These are phyloP conservation scores for Fusarium chlamydosporum DNA, from an alignment of 2,329 filamentous ascomycete species.

Conservation along the genomic window DNA sequence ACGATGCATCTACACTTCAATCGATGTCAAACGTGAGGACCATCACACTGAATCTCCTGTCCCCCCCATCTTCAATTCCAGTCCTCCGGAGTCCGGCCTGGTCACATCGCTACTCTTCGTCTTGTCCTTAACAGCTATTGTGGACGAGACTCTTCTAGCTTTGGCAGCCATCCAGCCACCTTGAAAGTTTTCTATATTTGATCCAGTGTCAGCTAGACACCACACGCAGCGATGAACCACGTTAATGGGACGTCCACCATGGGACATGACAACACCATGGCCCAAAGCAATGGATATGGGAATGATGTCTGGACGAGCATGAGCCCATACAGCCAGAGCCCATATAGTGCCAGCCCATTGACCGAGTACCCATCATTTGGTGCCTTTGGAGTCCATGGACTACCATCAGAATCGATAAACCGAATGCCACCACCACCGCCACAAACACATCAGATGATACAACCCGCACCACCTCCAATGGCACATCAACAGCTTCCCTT, in stretches of 20 bases:
- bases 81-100: conserved; percentile 26
- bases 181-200: conserved; percentile 8
- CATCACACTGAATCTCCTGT: conserved; percentile 40
- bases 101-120: conserved; percentile 23
- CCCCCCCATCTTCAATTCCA: conserved; percentile 29
- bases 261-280: conserved; percentile 53
- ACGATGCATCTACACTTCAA: conserved; percentile 47
- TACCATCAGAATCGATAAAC: conserved; percentile 65
- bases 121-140: conserved; percentile 14
- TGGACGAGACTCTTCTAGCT: conserved; percentile 12
- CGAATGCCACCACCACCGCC: conserved; percentile 71
- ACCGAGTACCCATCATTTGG: conserved; percentile 74
- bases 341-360: conserved; percentile 66
- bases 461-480: conserved; percentile 58
- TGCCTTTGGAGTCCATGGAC: conserved; percentile 67
- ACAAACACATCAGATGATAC: conserved; percentile 54
- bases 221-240: conserved; percentile 53
- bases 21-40: conserved; percentile 45
- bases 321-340: conserved; percentile 74
- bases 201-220: conserved; percentile 44
- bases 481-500: conserved; percentile 75
- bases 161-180: not conserved
- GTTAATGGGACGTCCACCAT: conserved; percentile 53
- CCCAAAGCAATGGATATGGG: conserved; percentile 53
- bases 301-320: conserved; percentile 70